These are phyloP conservation scores for Saccharomycopsis selenospora DNA, from an alignment of 805 yeast genomes.

Conservation along the genomic window DNA sequence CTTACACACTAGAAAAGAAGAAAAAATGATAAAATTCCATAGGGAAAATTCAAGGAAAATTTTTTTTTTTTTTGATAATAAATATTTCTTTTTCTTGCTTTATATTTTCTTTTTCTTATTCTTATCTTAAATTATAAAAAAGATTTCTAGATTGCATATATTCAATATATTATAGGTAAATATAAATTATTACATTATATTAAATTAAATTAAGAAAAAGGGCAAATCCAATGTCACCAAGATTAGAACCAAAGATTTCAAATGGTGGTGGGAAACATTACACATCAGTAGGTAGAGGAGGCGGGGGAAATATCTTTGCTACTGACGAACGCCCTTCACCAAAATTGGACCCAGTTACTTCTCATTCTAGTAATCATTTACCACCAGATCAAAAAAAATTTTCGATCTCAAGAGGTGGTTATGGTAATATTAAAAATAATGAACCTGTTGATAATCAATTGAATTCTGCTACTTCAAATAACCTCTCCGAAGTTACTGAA, in stretches of 20 bases:
- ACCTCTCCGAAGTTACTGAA: not conserved
- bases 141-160: too few relatives aligned
- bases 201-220: too few relatives aligned
- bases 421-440: conserved; percentile 20
- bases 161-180: too few relatives aligned
- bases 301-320: conserved; percentile 20
- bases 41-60: too few relatives aligned
- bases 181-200: too few relatives aligned
- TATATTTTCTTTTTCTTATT: too few relatives aligned
- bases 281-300: conserved; percentile 19
- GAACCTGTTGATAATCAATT: not conserved
- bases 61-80: too few relatives aligned
- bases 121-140: too few relatives aligned
- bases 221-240: conserved; percentile 12
- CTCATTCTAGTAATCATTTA: conserved; percentile 12
- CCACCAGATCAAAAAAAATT: conserved; percentile 20
- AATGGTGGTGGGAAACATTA: conserved; percentile 3
- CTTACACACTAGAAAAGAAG: too few relatives aligned
- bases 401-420: conserved; percentile 19
- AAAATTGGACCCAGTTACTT: conserved; percentile 14
- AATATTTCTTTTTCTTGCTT: too few relatives aligned
- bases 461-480: not conserved
- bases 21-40: too few relatives aligned
- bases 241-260: conserved; percentile 12
- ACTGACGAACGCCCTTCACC: conserved; percentile 13